phyloP scores from a whole-genome alignment of 2,329 filamentous ascomycete genomes.

The Aspergillus quadricinctus region DNA sequence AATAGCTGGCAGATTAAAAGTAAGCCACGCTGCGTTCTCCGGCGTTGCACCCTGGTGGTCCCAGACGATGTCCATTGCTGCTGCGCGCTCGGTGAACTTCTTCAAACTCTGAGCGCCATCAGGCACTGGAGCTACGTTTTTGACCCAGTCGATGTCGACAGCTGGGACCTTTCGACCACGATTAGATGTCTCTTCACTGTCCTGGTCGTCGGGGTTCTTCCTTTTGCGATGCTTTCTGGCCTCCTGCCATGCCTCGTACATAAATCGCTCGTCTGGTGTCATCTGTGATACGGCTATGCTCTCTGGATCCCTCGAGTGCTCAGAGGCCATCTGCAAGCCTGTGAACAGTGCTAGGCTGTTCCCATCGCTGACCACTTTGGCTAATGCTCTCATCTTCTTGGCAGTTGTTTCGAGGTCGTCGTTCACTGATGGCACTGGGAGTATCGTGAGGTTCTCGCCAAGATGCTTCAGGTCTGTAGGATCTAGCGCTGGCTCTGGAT shows the following conservation, averaged over 20 bases:
- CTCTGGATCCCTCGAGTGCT: conserved; percentile 6
- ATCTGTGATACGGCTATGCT: conserved; percentile 11
- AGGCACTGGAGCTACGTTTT: conserved; percentile 13
- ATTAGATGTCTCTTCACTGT: not conserved
- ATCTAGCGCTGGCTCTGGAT: not conserved
- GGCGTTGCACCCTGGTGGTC: conserved; percentile 18
- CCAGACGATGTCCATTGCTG: conserved; percentile 18
- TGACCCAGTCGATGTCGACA: conserved; percentile 14
- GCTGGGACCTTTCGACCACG: not conserved
- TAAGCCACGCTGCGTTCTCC: conserved; percentile 23
- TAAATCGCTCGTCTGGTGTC: conserved; percentile 7
- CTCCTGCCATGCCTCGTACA: conserved; percentile 16
- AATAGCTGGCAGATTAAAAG: conserved; percentile 8
- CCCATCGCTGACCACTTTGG: conserved; percentile 10
- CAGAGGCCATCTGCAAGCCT: conserved; percentile 10
- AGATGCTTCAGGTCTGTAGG: conserved; percentile 2
- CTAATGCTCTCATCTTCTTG: conserved; percentile 13
- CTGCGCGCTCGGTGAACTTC: conserved; percentile 16
- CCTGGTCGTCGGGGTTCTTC: not conserved
- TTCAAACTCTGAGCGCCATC: conserved; percentile 14
- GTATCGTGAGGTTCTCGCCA: conserved; percentile 5
- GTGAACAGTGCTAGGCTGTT: conserved; percentile 20
- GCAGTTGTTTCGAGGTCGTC: conserved; percentile 16
- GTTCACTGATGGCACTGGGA: conserved; percentile 10
- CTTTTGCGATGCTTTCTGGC: not conserved